Evolutionary conservation across 2,329 filamentous ascomycete species (phyloP).

Genomic region (Sordariomycetes sp.): DNA sequence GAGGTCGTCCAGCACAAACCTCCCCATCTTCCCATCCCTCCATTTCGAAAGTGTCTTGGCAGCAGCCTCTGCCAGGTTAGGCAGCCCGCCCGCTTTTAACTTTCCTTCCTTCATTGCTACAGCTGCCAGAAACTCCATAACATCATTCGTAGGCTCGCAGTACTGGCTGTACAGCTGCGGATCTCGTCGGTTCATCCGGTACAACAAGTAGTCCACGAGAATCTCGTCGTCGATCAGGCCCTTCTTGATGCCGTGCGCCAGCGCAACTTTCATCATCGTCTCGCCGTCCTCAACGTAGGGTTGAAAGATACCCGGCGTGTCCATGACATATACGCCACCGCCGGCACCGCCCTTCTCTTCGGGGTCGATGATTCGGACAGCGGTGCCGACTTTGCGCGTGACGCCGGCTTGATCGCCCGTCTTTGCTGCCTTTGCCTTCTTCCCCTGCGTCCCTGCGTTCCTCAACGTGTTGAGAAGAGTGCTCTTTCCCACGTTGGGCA

Average conservation of each 20-base stretch:
- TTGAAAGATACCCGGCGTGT: conserved; percentile 92
- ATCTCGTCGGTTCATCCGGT: conserved; percentile 63
- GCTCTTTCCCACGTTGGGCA: conserved; percentile 97
- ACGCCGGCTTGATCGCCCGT: conserved; percentile 86
- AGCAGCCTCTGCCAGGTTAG: conserved; percentile 64
- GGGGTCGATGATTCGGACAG: conserved; percentile 62
- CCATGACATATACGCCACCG: conserved; percentile 71
- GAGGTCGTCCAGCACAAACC: conserved; percentile 72
- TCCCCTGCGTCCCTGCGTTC: conserved; percentile 45
- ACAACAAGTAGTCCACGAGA: conserved; percentile 85
- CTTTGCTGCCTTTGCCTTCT: conserved; percentile 56
- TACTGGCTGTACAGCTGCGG: conserved; percentile 54
- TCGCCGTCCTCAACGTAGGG: conserved; percentile 80
- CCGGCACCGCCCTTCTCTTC: conserved; percentile 33
- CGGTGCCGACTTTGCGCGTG: conserved; percentile 73
- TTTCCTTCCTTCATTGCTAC: conserved; percentile 70
- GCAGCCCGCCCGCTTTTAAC: conserved; percentile 61
- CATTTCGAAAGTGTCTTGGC: conserved; percentile 76
- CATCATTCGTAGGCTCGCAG: conserved; percentile 70
- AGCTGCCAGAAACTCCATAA: conserved; percentile 59
- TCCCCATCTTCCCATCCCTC: conserved; percentile 67
- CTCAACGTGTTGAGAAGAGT: conserved; percentile 86
- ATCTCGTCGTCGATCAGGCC: conserved; percentile 69
- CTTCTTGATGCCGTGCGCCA: conserved; percentile 87
- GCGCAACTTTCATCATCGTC: conserved; percentile 88